Conservation (phyloP, 2,329 filamentous ascomycete species). For the Phialocephala sp. region DNA sequence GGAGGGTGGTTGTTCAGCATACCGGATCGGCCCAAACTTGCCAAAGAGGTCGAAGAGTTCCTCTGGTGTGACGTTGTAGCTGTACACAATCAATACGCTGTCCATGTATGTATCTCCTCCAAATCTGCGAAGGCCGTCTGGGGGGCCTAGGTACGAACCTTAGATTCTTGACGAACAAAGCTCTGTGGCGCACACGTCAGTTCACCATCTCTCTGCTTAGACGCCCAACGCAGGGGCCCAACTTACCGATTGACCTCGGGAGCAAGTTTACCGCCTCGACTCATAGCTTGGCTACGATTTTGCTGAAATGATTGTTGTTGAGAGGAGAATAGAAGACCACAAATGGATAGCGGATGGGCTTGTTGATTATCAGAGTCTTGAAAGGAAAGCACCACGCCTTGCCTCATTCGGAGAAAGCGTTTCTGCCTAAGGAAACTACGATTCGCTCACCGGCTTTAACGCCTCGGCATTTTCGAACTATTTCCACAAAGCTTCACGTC, state of each 20-base stretch:
- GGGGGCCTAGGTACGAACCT: constrained; percentile 63
- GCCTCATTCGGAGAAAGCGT: constrained; percentile 13
- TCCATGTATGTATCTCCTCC: constrained; percentile 57
- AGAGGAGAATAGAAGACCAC: constrained; percentile 14
- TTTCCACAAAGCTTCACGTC: not conserved
- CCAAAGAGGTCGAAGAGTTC: constrained; percentile 99
- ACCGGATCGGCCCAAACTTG: constrained; percentile 96
- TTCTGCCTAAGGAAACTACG: constrained; percentile 2
- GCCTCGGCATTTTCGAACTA: not conserved
- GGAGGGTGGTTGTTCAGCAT: constrained; percentile 48
- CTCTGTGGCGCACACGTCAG: constrained; percentile 61
- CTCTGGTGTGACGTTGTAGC: constrained; percentile 98
- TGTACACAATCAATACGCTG: constrained; percentile 53
- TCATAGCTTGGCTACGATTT: constrained; percentile 74
- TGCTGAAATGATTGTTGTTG: constrained; percentile 26
- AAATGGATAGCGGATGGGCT: constrained; percentile 22
- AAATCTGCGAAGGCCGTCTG: constrained; percentile 28
- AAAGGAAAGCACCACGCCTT: constrained; percentile 16
- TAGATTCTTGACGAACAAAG: constrained; percentile 99
- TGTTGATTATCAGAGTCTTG: constrained; percentile 27
- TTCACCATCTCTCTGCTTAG: constrained; percentile 15
- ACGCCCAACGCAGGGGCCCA: constrained; percentile 12
- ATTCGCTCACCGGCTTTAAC: not conserved
- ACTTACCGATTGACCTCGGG: constrained; percentile 97
- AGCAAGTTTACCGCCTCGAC: constrained; percentile 94